Evolutionary conservation across 2,329 filamentous ascomycete species (phyloP), one percentile per base, ranked within the genome.

Genomic region (Ophioceras dolichostomum): DNA sequence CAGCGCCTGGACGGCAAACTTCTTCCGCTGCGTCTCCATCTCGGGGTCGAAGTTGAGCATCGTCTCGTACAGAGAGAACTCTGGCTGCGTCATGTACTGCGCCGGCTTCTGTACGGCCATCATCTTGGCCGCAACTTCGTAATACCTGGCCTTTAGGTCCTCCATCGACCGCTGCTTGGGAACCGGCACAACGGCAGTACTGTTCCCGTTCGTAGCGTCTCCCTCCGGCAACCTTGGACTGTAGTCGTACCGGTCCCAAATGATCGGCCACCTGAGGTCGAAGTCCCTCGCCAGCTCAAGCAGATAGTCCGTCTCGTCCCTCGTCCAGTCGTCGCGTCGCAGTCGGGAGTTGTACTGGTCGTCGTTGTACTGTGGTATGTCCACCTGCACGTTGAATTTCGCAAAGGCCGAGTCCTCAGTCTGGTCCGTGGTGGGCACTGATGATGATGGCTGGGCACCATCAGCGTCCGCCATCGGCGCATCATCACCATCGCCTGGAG

Each of bases 201-300:
- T 62, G 34, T 69, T 61, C 37, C 59, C 60, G 27, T 20, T 14
- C 19, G 26, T 36, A 7, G 22, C 8, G 22, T 26, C 22, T 12
- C 22, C 22, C 7, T 65, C 62, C 2, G 60, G 57, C 2, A 60
- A 54, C 21, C 62, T 60, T 3, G 70, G 65, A 4, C 55, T 60
- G 55, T 75, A 94, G 38, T 94, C 84, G 61, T 95, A 98, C 40
- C 89, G 83, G 57, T 98, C 91, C 67, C 81, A 85, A 42, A 98
- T 84, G 13, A 96, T 58, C 4, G 89, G 73, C 87, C 91, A 98
- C 47, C 91, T 79, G 42, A 94, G 69, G 52, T 94, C 86, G 52
- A 79, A 94, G 33, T 88, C 81, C 40, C 70, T 70, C 12, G 76
- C 83, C 26, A 89, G 56, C 3, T 74, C 65, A 54, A 96, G 72